Evolutionary conservation across 2,329 filamentous ascomycete species (phyloP), one percentile per base, ranked within the genome.

Genomic region (Uncinocarpus reesii): DNA sequence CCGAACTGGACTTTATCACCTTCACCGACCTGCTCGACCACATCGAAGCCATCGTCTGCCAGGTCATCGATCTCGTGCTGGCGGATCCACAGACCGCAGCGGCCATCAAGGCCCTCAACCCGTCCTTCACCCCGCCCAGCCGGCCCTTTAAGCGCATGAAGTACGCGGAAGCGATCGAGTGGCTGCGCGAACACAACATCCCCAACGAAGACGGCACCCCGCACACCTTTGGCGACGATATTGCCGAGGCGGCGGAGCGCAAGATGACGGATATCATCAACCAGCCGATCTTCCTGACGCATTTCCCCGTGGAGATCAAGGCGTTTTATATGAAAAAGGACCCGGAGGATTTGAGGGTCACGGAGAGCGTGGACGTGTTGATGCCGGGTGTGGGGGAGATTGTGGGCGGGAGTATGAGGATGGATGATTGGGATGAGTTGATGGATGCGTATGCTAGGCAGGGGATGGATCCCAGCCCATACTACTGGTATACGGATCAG

Each of bases 401-500:
- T 62, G 88, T 96, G 2, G 90, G 92, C 53, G 92, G 90, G 4
- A 88, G 81, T 58, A 96, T 98, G 90, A 88, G 92, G 67, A 93
- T 95, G 79, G 81, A 89, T 63, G 81, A 86, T 63, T 87, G 86
- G 64, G 85, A 94, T 11, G 88, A 95, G 74, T 72, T 95, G 56
- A 81, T 95, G 75, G 81, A 76, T 20, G 92, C 86, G 1, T 98
- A 93, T 66, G 80, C 87, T 68, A 80, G 83, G 53, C 84, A 95
- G 69, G 83, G 83, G 34, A 93, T 96, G 65, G 80, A 86, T 59
- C 80, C 88, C 16, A 78, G 78, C 58, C 81, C 83, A 38, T 96
- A 96, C 72, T 96, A 93, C 76, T 98, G 92, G 92, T 98, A 96
- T 73, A 93, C 88, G 26, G 92, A 95, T 71, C 88, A 95, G 78